Percentiles rank a stretch among this genome's conserved stretches.
Evolutionary conservation across 352 stramenopile species (phyloP).

Genomic region (Blastocystis sp.): DNA sequence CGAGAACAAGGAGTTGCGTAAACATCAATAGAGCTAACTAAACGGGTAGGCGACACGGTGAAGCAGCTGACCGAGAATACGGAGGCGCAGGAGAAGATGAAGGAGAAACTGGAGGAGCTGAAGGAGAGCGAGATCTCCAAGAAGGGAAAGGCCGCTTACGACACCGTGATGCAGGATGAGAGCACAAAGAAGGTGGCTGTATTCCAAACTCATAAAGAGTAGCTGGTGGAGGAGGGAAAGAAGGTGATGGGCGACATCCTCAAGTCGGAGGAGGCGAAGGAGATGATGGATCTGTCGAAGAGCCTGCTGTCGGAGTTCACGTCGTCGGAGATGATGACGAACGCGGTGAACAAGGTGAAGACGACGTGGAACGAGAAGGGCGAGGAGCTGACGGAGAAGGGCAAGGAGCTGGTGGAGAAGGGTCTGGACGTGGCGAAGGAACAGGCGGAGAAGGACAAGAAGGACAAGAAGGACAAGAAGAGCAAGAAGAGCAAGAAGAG

Average conservation of each 20-base stretch:
- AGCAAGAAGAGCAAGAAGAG: slow-evolving; percentile 46
- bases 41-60: slow-evolving; percentile 47
- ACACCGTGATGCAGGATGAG: slow-evolving; percentile 50
- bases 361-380: slow-evolving; percentile 68
- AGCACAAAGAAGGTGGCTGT: slow-evolving; percentile 62
- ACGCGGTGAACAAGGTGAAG: slow-evolving; percentile 52
- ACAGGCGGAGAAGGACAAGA: neutral
- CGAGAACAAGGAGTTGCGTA: slow-evolving; percentile 59
- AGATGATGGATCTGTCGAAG: slow-evolving; percentile 67
- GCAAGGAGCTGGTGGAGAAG: slow-evolving; percentile 61
- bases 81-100: slow-evolving; percentile 42
- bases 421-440: slow-evolving; percentile 20
- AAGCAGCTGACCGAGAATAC: slow-evolving; percentile 58
- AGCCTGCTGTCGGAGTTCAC: slow-evolving; percentile 65
- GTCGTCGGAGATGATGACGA: slow-evolving; percentile 56
- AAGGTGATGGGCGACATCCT: slow-evolving; percentile 66
- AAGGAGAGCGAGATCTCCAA: no score
- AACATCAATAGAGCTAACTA: neutral
- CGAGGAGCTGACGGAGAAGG: neutral
- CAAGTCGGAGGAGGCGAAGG: slow-evolving; percentile 64
- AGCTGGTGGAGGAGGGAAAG: slow-evolving; percentile 69
- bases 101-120: no score
- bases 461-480: neutral
- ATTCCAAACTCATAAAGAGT: neutral
- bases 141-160: slow-evolving; percentile 26